Conservation (phyloP, 2,329 filamentous ascomycete species). For the Seiridium unicorne region DNA sequence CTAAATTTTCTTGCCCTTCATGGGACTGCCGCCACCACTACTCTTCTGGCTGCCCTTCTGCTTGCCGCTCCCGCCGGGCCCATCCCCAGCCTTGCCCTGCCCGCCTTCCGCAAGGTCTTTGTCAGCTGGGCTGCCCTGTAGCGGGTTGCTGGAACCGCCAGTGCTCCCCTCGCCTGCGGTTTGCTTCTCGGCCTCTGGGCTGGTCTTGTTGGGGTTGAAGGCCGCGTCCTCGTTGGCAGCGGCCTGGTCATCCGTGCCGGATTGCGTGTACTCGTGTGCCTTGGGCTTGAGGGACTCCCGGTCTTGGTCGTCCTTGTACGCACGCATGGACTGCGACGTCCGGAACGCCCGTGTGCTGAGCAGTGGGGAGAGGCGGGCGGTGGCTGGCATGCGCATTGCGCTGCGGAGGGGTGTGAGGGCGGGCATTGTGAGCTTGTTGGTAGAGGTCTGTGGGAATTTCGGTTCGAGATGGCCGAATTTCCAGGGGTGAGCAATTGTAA, state of each 20-base stretch:
- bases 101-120: conserved; percentile 34
- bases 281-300: conserved; percentile 64
- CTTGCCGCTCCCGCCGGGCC: conserved; percentile 25
- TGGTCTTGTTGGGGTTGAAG: conserved; percentile 67
- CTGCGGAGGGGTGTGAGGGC: conserved; percentile 17
- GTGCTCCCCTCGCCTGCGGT: conserved; percentile 28
- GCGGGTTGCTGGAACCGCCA: conserved; percentile 27
- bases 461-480: neutral
- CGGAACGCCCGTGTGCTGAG: conserved; percentile 28
- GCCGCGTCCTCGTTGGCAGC: conserved; percentile 59
- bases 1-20: conserved; percentile 27
- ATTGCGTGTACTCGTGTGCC: conserved; percentile 65
- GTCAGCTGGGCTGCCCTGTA: conserved; percentile 45
- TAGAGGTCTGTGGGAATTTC: neutral
- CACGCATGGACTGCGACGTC: conserved; percentile 22
- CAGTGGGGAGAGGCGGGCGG: conserved; percentile 8
- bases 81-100: conserved; percentile 15
- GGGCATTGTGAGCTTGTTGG: conserved; percentile 12
- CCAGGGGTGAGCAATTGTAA: neutral
- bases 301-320: conserved; percentile 54
- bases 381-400: conserved; percentile 13
- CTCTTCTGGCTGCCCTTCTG: conserved; percentile 31
- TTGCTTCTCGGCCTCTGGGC: conserved; percentile 59
- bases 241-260: conserved; percentile 60
- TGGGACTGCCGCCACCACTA: conserved; percentile 19